Conservation (phyloP, 768 basidiomycete species). For the Leucocoprinus birnbaumii region DNA sequence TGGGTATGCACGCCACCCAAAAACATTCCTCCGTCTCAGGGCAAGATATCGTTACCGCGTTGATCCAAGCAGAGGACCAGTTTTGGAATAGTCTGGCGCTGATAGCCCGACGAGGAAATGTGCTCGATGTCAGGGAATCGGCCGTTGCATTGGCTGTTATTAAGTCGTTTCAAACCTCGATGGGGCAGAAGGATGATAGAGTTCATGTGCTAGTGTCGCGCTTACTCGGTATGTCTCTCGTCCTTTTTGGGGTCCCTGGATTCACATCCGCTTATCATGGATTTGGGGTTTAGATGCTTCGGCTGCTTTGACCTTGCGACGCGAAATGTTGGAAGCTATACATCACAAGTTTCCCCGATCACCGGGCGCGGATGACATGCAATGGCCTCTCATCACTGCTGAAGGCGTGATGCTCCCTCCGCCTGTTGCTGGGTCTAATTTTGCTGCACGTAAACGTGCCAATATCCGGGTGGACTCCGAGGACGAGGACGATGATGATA, state of each 20-base stretch:
- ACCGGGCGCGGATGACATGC: conserved; percentile 55
- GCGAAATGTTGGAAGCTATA: conserved; percentile 86
- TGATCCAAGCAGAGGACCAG: conserved; percentile 67
- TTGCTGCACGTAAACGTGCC: conserved; percentile 10
- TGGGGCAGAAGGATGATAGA: conserved; percentile 56
- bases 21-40: conserved; percentile 39
- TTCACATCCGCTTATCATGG: background rate
- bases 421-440: conserved; percentile 13
- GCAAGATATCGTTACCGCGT: conserved; percentile 54
- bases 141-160: conserved; percentile 69
- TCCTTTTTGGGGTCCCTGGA: background rate
- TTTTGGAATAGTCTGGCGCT: conserved; percentile 65
- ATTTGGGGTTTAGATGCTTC: conserved; percentile 54
- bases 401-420: conserved; percentile 39
- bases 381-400: conserved; percentile 62
- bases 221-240: conserved; percentile 51
- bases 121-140: conserved; percentile 72
- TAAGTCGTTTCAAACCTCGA: conserved; percentile 73
- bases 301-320: conserved; percentile 72
- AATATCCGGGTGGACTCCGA: conserved; percentile 26
- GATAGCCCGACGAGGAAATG: conserved; percentile 55
- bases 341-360: conserved; percentile 58
- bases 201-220: conserved; percentile 56
- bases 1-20: conserved; percentile 59
- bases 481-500: conserved; percentile 31